A percentile compares a stretch with the other conserved stretches of the same genome.
Conservation (phyloP, 306 rosid species). For the Prosopis cineraria region DNA sequence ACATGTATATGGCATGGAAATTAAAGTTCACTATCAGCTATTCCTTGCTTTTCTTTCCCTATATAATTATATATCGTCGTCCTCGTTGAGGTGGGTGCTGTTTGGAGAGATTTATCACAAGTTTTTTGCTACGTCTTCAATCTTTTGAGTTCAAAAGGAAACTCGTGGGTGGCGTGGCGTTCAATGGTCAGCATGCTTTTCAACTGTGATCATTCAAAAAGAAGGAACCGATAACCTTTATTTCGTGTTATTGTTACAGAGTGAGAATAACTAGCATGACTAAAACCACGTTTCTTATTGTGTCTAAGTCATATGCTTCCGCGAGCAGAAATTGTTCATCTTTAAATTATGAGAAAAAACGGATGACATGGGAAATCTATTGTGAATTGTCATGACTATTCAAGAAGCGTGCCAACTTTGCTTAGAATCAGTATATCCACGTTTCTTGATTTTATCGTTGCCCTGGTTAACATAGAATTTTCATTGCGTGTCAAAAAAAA, state of each 20-base stretch:
- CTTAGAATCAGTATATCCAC: too few species aligned
- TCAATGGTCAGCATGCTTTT: background rate
- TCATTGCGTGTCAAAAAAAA: background rate
- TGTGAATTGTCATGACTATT: background rate
- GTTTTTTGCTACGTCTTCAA: background rate
- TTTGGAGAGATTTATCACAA: background rate
- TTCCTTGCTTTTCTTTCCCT: background rate
- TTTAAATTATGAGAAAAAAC: background rate
- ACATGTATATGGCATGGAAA: background rate
- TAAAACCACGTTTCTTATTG: background rate
- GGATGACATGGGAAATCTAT: background rate
- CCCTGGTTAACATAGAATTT: background rate
- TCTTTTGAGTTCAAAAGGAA: background rate
- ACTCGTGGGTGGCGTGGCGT: background rate
- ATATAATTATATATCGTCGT: background rate
- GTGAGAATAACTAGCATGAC: background rate
- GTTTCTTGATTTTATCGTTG: too few species aligned
- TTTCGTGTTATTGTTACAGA: background rate
- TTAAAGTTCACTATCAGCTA: background rate
- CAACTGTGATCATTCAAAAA: background rate
- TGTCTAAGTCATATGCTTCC: background rate
- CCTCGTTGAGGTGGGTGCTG: background rate
- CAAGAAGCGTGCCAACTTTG: background rate
- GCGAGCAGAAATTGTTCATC: background rate
- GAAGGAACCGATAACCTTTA: background rate